Base-by-base conservation (phyloP, 495 filamentous ascomycete genomes). In the Parathielavia hyrcaniae region DNA sequence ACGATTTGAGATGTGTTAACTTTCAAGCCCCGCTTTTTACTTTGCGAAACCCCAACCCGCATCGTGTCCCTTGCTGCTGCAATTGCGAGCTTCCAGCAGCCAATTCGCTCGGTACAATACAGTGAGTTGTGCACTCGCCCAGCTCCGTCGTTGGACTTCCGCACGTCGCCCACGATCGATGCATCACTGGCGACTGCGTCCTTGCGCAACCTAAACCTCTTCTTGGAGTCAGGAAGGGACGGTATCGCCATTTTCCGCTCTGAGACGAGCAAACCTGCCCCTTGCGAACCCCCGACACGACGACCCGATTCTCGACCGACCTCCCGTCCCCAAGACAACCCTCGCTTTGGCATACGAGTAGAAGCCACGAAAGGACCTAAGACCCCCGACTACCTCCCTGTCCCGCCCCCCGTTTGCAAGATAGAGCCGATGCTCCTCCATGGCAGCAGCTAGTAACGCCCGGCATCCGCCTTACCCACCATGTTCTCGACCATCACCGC, bases 401-500 rank as follows among this genome's bases (percentile, higher is more conserved):
- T 47, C 45, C 22, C 30, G 22, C 30, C 30, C n/a, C 11, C 12
- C 16, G 19, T 30, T 34, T 26, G 14, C 46, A 49, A 30, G 10
- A 38, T 23, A 23, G 20, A 40, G 16, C 44, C 50, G 44, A 62
- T 58, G 51, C 51, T 35, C 48, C 56, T 59, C 61, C 50, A 63
- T 63, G 61, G 61, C 61, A 63, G 57, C 47, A 53, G 34, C 59
- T 35, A 40, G 4, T n/a, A 14, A 5, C 10, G 34, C 51, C 22
- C 55, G 38, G 23, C 40, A 13, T 32, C 40, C 19, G 39, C 46
- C 26, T 35, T 47, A 20, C 39, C 59, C 19, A 39, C 20, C 69
- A 93, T 95, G 90, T 89, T 95, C 73, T 86, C 87, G 70, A 77
- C 64, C 59, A 91, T 95, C 73, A 85, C 89, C 63, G 83, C 91